Evolutionary conservation across 2,329 filamentous ascomycete genomes (phyloP).

Genomic region (Aspergillus hortae): DNA sequence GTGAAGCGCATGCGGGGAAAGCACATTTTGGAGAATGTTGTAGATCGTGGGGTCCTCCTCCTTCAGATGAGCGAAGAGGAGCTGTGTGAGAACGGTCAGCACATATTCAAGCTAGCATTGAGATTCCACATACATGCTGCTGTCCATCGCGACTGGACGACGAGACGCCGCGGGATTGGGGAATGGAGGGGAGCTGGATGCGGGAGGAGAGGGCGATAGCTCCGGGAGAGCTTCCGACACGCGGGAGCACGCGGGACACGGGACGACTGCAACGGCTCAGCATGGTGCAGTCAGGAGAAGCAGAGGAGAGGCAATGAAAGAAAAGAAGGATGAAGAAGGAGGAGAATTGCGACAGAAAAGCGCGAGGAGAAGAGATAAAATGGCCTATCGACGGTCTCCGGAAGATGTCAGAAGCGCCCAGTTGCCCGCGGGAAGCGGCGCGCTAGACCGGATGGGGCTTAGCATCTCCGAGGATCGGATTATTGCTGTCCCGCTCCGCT

Average conservation of each 20-base stretch:
- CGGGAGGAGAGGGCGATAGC: slow-evolving; percentile 21
- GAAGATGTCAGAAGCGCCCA: slow-evolving; percentile 12
- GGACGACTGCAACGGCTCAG: slow-evolving; percentile 36
- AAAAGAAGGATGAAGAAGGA: slow-evolving; percentile 25
- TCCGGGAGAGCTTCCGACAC: slow-evolving; percentile 29
- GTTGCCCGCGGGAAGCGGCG: slow-evolving; percentile 37
- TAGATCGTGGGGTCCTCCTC: slow-evolving; percentile 84
- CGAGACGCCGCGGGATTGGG: slow-evolving; percentile 37
- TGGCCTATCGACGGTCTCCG: slow-evolving; percentile 16
- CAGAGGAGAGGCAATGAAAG: slow-evolving; percentile 16
- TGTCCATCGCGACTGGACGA: slow-evolving; percentile 39
- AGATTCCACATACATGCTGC: slow-evolving; percentile 32
- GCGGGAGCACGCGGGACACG: slow-evolving; percentile 29
- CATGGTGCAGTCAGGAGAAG: slow-evolving; percentile 23
- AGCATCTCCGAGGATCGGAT: slow-evolving; percentile 14
- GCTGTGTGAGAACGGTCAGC: slow-evolving; percentile 45
- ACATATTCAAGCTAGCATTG: not conserved
- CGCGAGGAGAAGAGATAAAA: slow-evolving; percentile 19
- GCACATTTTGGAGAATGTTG: slow-evolving; percentile 85
- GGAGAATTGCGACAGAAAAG: slow-evolving; percentile 10
- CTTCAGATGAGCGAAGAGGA: slow-evolving; percentile 74
- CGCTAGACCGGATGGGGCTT: slow-evolving; percentile 21
- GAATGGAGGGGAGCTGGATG: slow-evolving; percentile 19
- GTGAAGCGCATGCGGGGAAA: not conserved
- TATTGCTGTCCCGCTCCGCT: slow-evolving; percentile 7